Conservation (phyloP, 2,329 filamentous ascomycete genomes). For the Rutstroemia sp. region DNA sequence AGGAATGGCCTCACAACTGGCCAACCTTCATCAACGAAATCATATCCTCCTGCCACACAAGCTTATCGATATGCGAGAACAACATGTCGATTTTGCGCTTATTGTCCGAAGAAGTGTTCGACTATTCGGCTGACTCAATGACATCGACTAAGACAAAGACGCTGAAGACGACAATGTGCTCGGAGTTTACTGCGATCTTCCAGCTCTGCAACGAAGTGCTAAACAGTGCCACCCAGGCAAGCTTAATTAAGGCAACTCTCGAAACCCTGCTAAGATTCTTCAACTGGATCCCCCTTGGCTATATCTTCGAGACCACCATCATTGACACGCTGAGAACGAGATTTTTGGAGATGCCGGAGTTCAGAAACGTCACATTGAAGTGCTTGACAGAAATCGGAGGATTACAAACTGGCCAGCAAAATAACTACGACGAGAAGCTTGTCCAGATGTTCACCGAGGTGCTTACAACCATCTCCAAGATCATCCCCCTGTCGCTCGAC, state of each 20-base stretch:
- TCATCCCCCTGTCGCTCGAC: slow-evolving; percentile 85
- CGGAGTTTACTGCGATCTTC: slow-evolving; percentile 97
- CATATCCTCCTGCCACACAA: slow-evolving; percentile 90
- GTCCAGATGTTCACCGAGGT: slow-evolving; percentile 99
- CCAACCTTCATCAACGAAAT: slow-evolving; percentile 99
- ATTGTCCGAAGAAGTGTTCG: slow-evolving; percentile 96
- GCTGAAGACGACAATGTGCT: slow-evolving; percentile 96
- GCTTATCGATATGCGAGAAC: slow-evolving; percentile 96
- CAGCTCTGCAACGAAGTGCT: slow-evolving; percentile 94
- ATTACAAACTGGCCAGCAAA: slow-evolving; percentile 68
- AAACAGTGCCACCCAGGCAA: slow-evolving; percentile 79
- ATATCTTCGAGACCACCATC: slow-evolving; percentile 95
- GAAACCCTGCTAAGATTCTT: slow-evolving; percentile 94
- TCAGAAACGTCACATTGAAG: slow-evolving; percentile 93
- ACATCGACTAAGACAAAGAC: slow-evolving; percentile 96
- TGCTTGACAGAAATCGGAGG: slow-evolving; percentile 96
- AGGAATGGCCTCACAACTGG: slow-evolving; percentile 99
- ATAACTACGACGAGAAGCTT: slow-evolving; percentile 88
- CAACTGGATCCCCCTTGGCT: slow-evolving; percentile 98
- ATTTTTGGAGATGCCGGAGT: slow-evolving; percentile 89
- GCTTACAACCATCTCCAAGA: slow-evolving; percentile 82
- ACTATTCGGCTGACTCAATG: slow-evolving; percentile 98
- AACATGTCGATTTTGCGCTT: slow-evolving; percentile 98
- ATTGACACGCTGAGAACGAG: slow-evolving; percentile 90
- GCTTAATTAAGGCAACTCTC: slow-evolving; percentile 89